phyloP scores from a whole-genome alignment of 768 basidiomycete species.

The Russula sp. region DNA sequence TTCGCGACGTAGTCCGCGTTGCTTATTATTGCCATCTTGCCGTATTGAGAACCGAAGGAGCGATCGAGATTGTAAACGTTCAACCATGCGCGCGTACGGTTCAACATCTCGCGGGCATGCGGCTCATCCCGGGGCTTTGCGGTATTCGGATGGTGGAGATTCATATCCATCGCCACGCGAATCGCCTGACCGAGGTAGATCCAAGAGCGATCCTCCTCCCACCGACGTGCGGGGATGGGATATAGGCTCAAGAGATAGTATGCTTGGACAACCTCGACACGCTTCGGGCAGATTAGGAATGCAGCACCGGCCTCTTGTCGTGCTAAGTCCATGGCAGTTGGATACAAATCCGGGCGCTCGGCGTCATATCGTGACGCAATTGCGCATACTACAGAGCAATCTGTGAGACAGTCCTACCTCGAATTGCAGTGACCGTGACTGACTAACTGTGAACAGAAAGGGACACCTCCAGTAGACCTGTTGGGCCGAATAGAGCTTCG shows the following conservation, averaged over 20 bases:
- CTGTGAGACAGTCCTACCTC: constrained; percentile 1
- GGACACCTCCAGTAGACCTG: constrained; percentile 80
- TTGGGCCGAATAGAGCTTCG: constrained; percentile 79
- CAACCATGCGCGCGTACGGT: constrained; percentile 87
- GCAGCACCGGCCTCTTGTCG: constrained; percentile 74
- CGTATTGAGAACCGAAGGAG: constrained; percentile 87
- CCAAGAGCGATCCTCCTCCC: constrained; percentile 92
- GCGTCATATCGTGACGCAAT: constrained; percentile 76
- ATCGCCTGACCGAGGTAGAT: constrained; percentile 86
- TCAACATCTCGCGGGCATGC: constrained; percentile 83
- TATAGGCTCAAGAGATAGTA: constrained; percentile 78
- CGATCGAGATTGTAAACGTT: constrained; percentile 91
- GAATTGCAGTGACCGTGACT: constrained; percentile 39
- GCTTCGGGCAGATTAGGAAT: constrained; percentile 70
- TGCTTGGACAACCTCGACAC: constrained; percentile 80
- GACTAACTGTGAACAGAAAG: constrained; percentile 89
- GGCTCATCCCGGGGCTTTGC: constrained; percentile 76
- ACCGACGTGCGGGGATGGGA: constrained; percentile 67
- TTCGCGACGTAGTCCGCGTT: constrained; percentile 73
- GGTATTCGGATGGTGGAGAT: constrained; percentile 74
- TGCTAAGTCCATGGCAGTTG: constrained; percentile 67
- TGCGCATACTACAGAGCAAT: constrained; percentile 62
- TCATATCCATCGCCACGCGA: constrained; percentile 83
- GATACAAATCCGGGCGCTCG: constrained; percentile 69
- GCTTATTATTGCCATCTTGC: constrained; percentile 78